Conservation (phyloP, 208 protist species). For the Leishmania gerbilli region DNA sequence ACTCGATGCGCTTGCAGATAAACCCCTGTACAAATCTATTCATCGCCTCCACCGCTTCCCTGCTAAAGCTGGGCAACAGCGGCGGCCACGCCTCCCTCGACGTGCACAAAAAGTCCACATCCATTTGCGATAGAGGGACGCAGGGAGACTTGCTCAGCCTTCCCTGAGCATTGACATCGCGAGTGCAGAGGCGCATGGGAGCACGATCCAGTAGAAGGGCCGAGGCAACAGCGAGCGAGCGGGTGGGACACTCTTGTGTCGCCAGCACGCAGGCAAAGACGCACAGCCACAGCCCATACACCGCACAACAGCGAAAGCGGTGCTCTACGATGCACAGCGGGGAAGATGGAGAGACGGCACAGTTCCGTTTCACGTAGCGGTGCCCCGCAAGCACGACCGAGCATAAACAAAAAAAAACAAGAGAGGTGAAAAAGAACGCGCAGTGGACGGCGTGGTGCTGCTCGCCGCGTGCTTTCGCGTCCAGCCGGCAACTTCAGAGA, state of each 20-base stretch:
- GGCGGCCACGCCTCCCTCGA: slow-evolving; percentile 33
- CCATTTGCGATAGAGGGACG: not conserved
- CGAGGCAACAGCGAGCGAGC: not conserved
- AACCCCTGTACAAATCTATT: slow-evolving; percentile 38
- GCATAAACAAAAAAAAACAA: not conserved
- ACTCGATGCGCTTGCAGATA: slow-evolving; percentile 45
- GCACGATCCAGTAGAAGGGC: not conserved
- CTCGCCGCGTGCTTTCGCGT: not conserved
- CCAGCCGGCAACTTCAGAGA: not conserved
- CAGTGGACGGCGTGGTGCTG: not conserved
- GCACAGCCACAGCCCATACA: not conserved
- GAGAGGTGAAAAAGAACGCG: not conserved
- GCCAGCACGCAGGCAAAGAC: not conserved
- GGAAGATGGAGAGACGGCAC: not conserved
- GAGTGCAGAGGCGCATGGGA: slow-evolving; percentile 30
- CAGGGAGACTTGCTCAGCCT: slow-evolving; percentile 29
- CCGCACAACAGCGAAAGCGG: not conserved
- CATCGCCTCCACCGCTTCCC: slow-evolving; percentile 25
- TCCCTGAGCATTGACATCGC: slow-evolving; percentile 30
- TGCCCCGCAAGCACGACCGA: not conserved
- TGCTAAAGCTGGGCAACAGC: slow-evolving; percentile 36
- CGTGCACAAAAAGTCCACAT: slow-evolving; percentile 21
- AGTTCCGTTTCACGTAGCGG: too few species aligned
- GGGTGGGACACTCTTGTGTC: not conserved
- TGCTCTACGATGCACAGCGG: not conserved